These are phyloP conservation scores for Stagonosporopsis tanaceti DNA, from an alignment of 2,329 filamentous ascomycete genomes.

Conservation along the genomic window DNA sequence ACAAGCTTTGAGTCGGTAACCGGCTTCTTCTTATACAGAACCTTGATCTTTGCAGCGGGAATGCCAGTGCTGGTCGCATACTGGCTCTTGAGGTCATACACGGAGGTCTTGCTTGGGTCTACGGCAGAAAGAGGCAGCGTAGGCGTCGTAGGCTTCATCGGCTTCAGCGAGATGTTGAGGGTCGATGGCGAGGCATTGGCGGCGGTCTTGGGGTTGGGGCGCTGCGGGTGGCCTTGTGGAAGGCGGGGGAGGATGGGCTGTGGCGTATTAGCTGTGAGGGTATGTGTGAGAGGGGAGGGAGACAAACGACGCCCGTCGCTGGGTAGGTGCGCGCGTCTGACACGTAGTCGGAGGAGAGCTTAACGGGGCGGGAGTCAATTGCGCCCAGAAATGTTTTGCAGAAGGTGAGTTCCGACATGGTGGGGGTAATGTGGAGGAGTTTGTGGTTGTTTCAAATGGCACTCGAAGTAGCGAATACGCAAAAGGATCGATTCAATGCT, in stretches of 20 bases:
- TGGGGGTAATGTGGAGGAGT: conserved; percentile 6
- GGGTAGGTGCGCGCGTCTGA: conserved; percentile 84
- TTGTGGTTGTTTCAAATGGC: neutral
- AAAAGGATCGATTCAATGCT: neutral
- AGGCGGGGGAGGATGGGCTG: conserved; percentile 78
- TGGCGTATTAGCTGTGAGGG: conserved; percentile 2
- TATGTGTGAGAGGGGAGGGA: conserved; percentile 44
- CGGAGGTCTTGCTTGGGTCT: conserved; percentile 72
- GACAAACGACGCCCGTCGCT: conserved; percentile 75
- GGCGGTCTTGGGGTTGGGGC: conserved; percentile 54
- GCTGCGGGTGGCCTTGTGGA: conserved; percentile 62
- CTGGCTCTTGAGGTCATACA: conserved; percentile 78
- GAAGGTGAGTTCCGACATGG: conserved; percentile 75
- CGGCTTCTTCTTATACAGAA: conserved; percentile 89
- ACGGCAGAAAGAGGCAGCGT: conserved; percentile 69
- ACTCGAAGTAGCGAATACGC: neutral
- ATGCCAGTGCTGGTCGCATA: conserved; percentile 61
- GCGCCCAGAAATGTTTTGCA: conserved; percentile 82
- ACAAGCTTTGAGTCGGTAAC: conserved; percentile 79
- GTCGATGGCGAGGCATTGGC: conserved; percentile 48
- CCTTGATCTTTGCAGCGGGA: conserved; percentile 74
- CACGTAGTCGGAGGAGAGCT: conserved; percentile 88
- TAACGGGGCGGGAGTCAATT: conserved; percentile 79
- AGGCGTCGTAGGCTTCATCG: conserved; percentile 70
- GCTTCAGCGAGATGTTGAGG: conserved; percentile 67